Percentiles rank a stretch among this genome's conserved stretches.
phyloP scores from a whole-genome alignment of 768 basidiomycete species.

The Lentinula guzmanii region DNA sequence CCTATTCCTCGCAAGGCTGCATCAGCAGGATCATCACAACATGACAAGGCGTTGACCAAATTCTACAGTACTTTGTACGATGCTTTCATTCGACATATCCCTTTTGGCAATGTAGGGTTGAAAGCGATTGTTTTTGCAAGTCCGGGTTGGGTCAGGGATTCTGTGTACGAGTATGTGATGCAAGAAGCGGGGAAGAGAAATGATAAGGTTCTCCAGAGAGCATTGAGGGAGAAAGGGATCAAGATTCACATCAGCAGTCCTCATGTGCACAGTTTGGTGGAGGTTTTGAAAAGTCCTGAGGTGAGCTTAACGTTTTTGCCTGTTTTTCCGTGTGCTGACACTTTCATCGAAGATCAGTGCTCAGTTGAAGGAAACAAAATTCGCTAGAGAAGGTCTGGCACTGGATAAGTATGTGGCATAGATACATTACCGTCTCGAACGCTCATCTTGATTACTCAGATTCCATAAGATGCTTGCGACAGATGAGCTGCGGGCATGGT shows the following conservation, averaged over 20 bases:
- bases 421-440: neutral
- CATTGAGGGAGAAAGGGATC: slow-evolving; percentile 76
- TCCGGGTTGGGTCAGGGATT: slow-evolving; percentile 93
- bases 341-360: slow-evolving; percentile 46
- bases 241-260: slow-evolving; percentile 90
- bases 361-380: slow-evolving; percentile 91
- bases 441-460: slow-evolving; percentile 32
- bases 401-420: slow-evolving; percentile 63
- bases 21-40: slow-evolving; percentile 70
- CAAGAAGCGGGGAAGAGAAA: slow-evolving; percentile 73
- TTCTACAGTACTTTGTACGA: slow-evolving; percentile 86
- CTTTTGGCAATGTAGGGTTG: slow-evolving; percentile 64
- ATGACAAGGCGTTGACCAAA: slow-evolving; percentile 84
- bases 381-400: slow-evolving; percentile 87
- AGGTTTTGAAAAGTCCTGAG: slow-evolving; percentile 92
- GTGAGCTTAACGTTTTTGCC: slow-evolving; percentile 32
- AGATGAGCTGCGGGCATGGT: slow-evolving; percentile 98
- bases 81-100: slow-evolving; percentile 85
- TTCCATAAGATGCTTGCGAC: slow-evolving; percentile 97
- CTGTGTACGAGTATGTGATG: slow-evolving; percentile 79
- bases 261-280: slow-evolving; percentile 93
- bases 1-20: slow-evolving; percentile 90
- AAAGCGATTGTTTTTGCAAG: slow-evolving; percentile 94
- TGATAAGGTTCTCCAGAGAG: slow-evolving; percentile 77
- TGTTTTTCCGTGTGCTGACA: neutral